A percentile compares a stretch with the other conserved stretches of the same genome.
These are phyloP conservation scores for Akanthomyces dipterigenus DNA, from an alignment of 2,329 filamentous ascomycete genomes.

Conservation along the genomic window DNA sequence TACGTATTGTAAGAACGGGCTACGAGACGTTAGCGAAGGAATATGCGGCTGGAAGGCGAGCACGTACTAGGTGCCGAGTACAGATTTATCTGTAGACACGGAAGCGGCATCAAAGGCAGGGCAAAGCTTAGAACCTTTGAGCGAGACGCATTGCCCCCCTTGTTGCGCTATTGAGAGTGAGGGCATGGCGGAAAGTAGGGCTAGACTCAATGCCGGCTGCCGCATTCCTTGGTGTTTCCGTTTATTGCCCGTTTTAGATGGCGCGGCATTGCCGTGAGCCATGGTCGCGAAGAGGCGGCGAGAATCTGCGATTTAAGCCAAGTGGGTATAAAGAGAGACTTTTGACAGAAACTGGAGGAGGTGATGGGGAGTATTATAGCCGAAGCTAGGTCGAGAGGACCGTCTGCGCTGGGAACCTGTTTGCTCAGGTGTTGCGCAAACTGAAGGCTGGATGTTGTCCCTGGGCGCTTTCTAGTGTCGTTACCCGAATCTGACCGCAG, in stretches of 20 bases:
- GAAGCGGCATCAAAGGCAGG: constrained; percentile 66
- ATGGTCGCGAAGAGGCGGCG: background rate
- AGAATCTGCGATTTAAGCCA: background rate
- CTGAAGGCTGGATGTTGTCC: background rate
- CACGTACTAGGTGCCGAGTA: constrained; percentile 57
- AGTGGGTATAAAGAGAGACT: background rate
- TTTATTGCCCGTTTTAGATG: constrained; percentile 8
- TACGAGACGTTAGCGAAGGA: constrained; percentile 30
- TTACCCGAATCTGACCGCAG: background rate
- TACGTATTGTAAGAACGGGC: constrained; percentile 80
- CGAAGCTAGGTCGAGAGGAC: background rate
- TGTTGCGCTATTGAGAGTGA: constrained; percentile 30
- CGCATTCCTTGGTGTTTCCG: constrained; percentile 16
- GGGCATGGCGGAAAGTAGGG: constrained; percentile 22
- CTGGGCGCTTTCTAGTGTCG: background rate
- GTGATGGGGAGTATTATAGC: background rate
- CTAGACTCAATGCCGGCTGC: constrained; percentile 15
- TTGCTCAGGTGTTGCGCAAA: constrained; percentile 4
- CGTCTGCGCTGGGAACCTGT: background rate
- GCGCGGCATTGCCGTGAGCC: constrained; percentile 3
- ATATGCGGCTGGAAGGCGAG: background rate
- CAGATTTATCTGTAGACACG: constrained; percentile 54
- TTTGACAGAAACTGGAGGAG: background rate
- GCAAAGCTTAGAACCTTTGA: constrained; percentile 63
- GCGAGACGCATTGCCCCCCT: constrained; percentile 50